Percentiles rank a stretch among this genome's conserved stretches.
Evolutionary conservation across 495 filamentous ascomycete species (phyloP).

Genomic region (Hypoxylon cercidicola): DNA sequence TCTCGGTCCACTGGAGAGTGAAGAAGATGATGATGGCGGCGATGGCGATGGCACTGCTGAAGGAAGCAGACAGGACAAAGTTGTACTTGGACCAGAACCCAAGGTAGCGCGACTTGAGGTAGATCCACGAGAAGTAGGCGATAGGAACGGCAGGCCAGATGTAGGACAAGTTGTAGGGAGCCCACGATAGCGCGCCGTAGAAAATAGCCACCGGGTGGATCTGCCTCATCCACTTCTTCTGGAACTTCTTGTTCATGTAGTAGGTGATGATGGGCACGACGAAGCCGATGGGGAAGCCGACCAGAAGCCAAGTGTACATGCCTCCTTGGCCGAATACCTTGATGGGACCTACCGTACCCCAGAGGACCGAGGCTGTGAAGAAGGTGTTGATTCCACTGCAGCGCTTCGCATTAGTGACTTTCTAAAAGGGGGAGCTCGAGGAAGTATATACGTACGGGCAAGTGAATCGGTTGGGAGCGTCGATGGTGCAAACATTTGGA

Average conservation of each 20-base stretch:
- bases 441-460: slow-evolving; percentile 45
- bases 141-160: slow-evolving; percentile 54
- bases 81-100: slow-evolving; percentile 59
- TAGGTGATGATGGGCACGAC: slow-evolving; percentile 47
- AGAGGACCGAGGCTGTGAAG: slow-evolving; percentile 57
- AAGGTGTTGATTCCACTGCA: slow-evolving; percentile 51
- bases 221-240: slow-evolving; percentile 47
- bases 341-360: slow-evolving; percentile 57
- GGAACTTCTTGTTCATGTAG: slow-evolving; percentile 44
- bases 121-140: slow-evolving; percentile 52
- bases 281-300: slow-evolving; percentile 54
- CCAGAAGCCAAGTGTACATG: slow-evolving; percentile 49
- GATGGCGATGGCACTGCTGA: slow-evolving; percentile 52
- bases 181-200: slow-evolving; percentile 47
- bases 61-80: slow-evolving; percentile 53
- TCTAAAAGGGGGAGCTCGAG: neutral
- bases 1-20: slow-evolving; percentile 46
- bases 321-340: slow-evolving; percentile 54
- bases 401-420: neutral
- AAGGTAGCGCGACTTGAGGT: slow-evolving; percentile 48
- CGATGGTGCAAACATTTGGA: slow-evolving; percentile 49
- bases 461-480: slow-evolving; percentile 53
- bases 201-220: slow-evolving; percentile 55
- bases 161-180: slow-evolving; percentile 52
- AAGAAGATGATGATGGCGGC: slow-evolving; percentile 56